Percentiles rank a stretch among this genome's conserved stretches.
Evolutionary conservation across 768 basidiomycete species (phyloP).

Genomic region (Cystofilobasidium macerans): DNA sequence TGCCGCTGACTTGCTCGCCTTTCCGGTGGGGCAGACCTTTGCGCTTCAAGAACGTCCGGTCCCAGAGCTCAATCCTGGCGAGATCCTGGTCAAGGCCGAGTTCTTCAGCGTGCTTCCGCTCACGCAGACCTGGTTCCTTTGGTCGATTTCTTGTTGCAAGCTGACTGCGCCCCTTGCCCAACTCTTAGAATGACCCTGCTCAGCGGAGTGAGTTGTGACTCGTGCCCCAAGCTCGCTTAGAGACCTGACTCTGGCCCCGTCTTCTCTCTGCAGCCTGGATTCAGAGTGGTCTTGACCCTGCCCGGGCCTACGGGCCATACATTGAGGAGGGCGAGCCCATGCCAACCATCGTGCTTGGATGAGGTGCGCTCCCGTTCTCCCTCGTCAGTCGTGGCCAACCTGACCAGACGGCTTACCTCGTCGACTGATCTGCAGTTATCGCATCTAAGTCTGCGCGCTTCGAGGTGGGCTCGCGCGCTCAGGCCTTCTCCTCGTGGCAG

Average conservation of each 20-base stretch:
- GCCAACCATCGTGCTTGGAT: slow-evolving; percentile 22
- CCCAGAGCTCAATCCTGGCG: slow-evolving; percentile 30
- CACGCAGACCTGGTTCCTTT: no score
- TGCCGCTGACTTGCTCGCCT: not conserved
- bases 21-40: slow-evolving; percentile 22
- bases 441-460: slow-evolving; percentile 28
- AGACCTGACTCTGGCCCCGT: no score
- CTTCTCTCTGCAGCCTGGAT: no score
- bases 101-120: slow-evolving; percentile 24
- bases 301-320: slow-evolving; percentile 8
- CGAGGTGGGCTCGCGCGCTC: not conserved
- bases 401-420: no score
- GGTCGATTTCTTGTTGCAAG: no score
- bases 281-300: slow-evolving; percentile 6
- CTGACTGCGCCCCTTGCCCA: not conserved
- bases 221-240: no score
- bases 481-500: slow-evolving; percentile 26
- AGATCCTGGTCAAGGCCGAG: slow-evolving; percentile 32
- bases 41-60: slow-evolving; percentile 21
- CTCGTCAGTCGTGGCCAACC: no score
- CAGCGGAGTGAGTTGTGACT: no score
- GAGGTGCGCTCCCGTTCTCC: no score
- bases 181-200: not conserved
- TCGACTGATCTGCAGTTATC: slow-evolving; percentile 30
- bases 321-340: slow-evolving; percentile 6